Evolutionary conservation across 345 rosid species (phyloP), one percentile per base, ranked within the genome.

Genomic region (Populus tremula): DNA sequence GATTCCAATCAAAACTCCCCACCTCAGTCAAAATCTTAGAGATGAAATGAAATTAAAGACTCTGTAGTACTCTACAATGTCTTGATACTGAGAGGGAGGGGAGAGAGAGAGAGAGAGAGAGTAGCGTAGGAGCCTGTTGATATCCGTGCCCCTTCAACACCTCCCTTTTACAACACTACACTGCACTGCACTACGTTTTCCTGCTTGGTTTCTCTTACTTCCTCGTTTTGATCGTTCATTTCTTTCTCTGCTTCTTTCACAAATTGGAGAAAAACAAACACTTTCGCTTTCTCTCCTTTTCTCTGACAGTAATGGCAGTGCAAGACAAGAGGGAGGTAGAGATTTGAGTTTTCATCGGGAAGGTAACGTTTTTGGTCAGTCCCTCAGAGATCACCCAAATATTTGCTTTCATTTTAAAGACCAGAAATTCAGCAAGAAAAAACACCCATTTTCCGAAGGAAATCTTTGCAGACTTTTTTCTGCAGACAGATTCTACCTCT

Each of bases 271-370:
- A 54, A 54, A 54, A 43, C 11, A 49, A 38, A n/a, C 53, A 29
- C 33, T 67, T 27, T 72, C 6, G 84, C 74, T 79, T 70, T 71
- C 81, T 74, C 31, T 74, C 70, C 77, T 74, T 82, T 68, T 70
- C 82, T 83, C 84, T 79, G 87, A 88, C 97, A 89, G 94, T 73
- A 82, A 78, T 84, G 87, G 89, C 97, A 87, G 87, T 85, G 89
- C 88, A 77, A 81, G 83, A 74, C 85, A 83, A 82, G 79, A 81
- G 84, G 86, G 78, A 45, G 81, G 73, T 84, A 82, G 85, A 71
- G 12, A 56, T 4, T 27, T 70, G 64, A 41, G 78, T 83, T 86
- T 93, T 87, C 91, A 89, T 93, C 84, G 98, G 98, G 96, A 91
- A 93, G 89, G 92, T 85, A 91, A 91, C 83, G 85, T 79, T 76